Base-by-base conservation (phyloP, 495 filamentous ascomycete species). In the Tuber brumale region DNA sequence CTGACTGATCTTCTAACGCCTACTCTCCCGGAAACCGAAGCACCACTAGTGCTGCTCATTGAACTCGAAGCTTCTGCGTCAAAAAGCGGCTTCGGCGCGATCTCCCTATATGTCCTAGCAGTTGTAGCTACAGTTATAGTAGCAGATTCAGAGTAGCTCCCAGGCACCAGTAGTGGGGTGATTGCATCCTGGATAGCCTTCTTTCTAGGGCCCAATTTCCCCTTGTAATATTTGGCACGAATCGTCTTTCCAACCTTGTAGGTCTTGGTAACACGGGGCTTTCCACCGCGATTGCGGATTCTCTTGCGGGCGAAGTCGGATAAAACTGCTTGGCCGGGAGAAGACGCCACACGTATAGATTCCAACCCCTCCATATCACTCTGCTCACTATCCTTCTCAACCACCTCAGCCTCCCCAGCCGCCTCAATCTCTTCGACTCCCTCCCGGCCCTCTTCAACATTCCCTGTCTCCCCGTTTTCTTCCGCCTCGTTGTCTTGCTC, bases 171-270 rank as follows among this genome's bases (percentile, higher is more conserved):
- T 16, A 66, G 27, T 66, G 57, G 57, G 27, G 27, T 66, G 5
- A 66, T 69, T 19, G 75, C 71, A 45, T 61, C 70, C 51, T 73
- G 39, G 45, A 79, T 70, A 48, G 73, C 44, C 42, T 71, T 74
- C 61, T 79, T 79, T 43, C 76, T 83, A 7, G 81, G 79, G 44
- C 81, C 75, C 27, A 79, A 74, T 72, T 83, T 83, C 18, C 51
- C 23, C 35, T 77, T 77, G 39, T 75, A 51, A 61, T 66, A 76
- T 45, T 73, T 74, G 42, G 76, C 75, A 1, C 77, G 77, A 75
- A 83, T 83, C 23, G 81, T 82, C 74, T 83, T 83, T 42, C 76
- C 77, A 43, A 82, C 72, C 70, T 83, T 83, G 31, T 82, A 83
- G 31, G 81, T 83, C 72, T 70, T 77, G 35, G 80, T 82, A 31